phyloP scores from a whole-genome alignment of 805 yeast genomes.

The Grigorovia humatica region DNA sequence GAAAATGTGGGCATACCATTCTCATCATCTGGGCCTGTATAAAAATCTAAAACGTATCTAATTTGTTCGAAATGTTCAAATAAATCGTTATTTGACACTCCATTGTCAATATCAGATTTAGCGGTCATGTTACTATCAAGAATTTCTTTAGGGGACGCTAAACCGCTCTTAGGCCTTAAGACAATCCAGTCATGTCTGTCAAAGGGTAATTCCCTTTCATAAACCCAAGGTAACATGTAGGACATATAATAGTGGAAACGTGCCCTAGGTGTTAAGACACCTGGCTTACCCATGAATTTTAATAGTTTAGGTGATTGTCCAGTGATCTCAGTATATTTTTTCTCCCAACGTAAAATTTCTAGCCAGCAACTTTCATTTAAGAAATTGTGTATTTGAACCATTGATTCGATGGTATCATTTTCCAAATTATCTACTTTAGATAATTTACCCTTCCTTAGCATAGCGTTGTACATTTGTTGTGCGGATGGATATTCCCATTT shows the following conservation, averaged over 20 bases:
- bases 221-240: slow-evolving; percentile 58
- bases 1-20: slow-evolving; percentile 86
- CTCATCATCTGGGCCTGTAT: slow-evolving; percentile 87
- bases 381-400: slow-evolving; percentile 96
- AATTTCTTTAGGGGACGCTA: slow-evolving; percentile 14
- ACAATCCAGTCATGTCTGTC: slow-evolving; percentile 99
- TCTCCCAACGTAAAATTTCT: slow-evolving; percentile 88
- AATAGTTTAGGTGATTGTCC: slow-evolving; percentile 62
- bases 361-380: slow-evolving; percentile 97
- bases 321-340: slow-evolving; percentile 47
- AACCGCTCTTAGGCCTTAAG: slow-evolving; percentile 39
- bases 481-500: slow-evolving; percentile 99
- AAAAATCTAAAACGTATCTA: slow-evolving; percentile 90
- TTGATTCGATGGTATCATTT: slow-evolving; percentile 90
- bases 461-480: slow-evolving; percentile 97
- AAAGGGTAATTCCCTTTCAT: slow-evolving; percentile 76
- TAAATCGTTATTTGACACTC: too few species aligned
- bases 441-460: slow-evolving; percentile 82
- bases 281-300: slow-evolving; percentile 87
- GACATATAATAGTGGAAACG: slow-evolving; percentile 54
- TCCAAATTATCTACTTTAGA: slow-evolving; percentile 65
- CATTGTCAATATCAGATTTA: too few species aligned
- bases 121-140: too few species aligned
- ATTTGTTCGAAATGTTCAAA: slow-evolving; percentile 37
- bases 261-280: slow-evolving; percentile 81